These are phyloP conservation scores for Cercospora brassicicola DNA, from an alignment of 2,329 filamentous ascomycete genomes.

Conservation along the genomic window DNA sequence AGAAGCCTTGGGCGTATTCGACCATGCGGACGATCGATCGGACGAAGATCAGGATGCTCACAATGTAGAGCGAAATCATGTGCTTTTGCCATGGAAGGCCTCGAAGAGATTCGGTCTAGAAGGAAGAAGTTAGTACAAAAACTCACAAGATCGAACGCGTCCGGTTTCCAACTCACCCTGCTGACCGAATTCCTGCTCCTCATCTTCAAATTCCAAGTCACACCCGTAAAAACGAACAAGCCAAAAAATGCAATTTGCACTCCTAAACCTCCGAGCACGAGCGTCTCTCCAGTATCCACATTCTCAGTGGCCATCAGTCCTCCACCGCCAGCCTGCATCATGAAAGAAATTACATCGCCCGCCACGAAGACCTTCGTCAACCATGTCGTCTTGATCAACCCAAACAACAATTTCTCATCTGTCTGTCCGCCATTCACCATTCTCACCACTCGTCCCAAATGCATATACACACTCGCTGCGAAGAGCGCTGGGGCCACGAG, in stretches of 20 bases:
- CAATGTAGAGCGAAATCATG: constrained; percentile 47
- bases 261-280: constrained; percentile 52
- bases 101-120: background rate
- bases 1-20: constrained; percentile 50
- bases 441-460: constrained; percentile 49
- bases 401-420: constrained; percentile 38
- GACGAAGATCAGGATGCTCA: constrained; percentile 50
- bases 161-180: constrained; percentile 4
- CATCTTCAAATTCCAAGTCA: constrained; percentile 36
- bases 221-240: constrained; percentile 46
- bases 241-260: constrained; percentile 55
- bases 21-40: constrained; percentile 52
- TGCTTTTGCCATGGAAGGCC: constrained; percentile 40
- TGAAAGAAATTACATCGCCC: constrained; percentile 52
- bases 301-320: constrained; percentile 19
- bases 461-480: constrained; percentile 54
- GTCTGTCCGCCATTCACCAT: constrained; percentile 34
- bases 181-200: constrained; percentile 14
- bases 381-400: constrained; percentile 46
- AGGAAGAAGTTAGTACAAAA: background rate
- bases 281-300: constrained; percentile 42
- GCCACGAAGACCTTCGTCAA: constrained; percentile 52
- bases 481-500: constrained; percentile 53
- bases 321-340: constrained; percentile 42
- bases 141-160: background rate